Evolutionary conservation across 495 filamentous ascomycete genomes (phyloP).

Genomic region (Penicillium longicatenatum): DNA sequence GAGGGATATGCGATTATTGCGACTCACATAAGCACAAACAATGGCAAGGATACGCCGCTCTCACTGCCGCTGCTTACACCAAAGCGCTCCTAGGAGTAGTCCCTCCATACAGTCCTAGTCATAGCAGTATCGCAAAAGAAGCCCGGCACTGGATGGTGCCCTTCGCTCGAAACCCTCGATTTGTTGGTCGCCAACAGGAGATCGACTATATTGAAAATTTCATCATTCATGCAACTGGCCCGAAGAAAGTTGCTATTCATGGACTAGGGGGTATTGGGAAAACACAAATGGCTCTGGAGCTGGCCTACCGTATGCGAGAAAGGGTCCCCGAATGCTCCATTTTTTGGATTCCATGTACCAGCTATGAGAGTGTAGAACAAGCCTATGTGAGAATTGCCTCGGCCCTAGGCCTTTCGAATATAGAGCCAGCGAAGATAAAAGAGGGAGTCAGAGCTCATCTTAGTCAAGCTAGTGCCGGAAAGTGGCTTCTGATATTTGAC

Average conservation of each 20-base stretch:
- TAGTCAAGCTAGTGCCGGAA: conserved; percentile 17
- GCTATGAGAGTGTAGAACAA: conserved; percentile 43
- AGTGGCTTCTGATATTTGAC: conserved; percentile 42
- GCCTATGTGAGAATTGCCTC: conserved; percentile 42
- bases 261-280: conserved; percentile 55
- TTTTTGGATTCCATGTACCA: conserved; percentile 53
- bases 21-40: conserved; percentile 10
- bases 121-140: not conserved
- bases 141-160: conserved; percentile 21
- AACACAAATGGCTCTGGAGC: conserved; percentile 52
- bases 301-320: conserved; percentile 45
- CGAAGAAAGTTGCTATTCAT: conserved; percentile 29
- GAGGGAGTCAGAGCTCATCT: conserved; percentile 29
- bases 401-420: conserved; percentile 22
- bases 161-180: conserved; percentile 26
- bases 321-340: conserved; percentile 43
- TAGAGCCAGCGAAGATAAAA: conserved; percentile 27
- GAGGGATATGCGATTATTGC: conserved; percentile 9
- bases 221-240: not conserved
- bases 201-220: conserved; percentile 13
- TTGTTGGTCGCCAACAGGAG: conserved; percentile 28
- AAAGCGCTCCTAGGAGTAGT: not conserved
- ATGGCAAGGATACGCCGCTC: conserved; percentile 9
- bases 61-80: not conserved
- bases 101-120: not conserved